Conservation (phyloP, 2,329 filamentous ascomycete species). For the Trichoderma guizhouense region DNA sequence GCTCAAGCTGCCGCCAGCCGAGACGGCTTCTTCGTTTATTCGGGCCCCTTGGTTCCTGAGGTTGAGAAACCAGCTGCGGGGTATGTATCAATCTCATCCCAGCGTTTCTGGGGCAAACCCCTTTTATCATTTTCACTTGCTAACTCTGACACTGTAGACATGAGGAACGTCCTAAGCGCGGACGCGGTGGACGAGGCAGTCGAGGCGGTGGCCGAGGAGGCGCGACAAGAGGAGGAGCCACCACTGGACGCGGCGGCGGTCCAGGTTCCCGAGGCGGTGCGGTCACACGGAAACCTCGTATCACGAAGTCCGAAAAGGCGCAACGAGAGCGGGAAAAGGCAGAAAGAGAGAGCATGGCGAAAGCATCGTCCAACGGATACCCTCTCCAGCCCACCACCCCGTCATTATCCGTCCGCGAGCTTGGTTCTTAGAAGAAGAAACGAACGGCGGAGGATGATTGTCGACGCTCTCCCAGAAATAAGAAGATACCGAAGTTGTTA, state of each 20-base stretch:
- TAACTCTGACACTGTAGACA: constrained; percentile 49
- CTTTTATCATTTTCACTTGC: not conserved
- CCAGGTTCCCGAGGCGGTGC: constrained; percentile 73
- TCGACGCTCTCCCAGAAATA: not conserved
- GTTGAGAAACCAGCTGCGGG: constrained; percentile 66
- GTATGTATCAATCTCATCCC: constrained; percentile 39
- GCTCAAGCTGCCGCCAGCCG: constrained; percentile 90
- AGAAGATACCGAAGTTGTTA: too few relatives aligned
- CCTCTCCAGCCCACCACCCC: constrained; percentile 38
- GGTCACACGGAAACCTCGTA: constrained; percentile 74
- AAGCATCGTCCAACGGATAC: constrained; percentile 38
- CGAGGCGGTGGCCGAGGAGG: constrained; percentile 59
- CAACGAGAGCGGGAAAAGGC: constrained; percentile 78
- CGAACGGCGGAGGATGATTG: not conserved
- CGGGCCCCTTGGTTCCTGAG: constrained; percentile 83
- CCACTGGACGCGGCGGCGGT: constrained; percentile 46
- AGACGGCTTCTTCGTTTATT: constrained; percentile 98
- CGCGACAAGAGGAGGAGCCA: constrained; percentile 53
- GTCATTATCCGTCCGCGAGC: constrained; percentile 36
- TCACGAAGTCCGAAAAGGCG: constrained; percentile 81
- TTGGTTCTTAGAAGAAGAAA: constrained; percentile 30
- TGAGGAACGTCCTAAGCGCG: constrained; percentile 70
- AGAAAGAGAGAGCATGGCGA: constrained; percentile 58
- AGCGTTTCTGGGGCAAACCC: not conserved
- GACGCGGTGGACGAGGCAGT: constrained; percentile 50